phyloP scores from a whole-genome alignment of 2,329 filamentous ascomycete species.

The Metarhizium anisopliae region DNA sequence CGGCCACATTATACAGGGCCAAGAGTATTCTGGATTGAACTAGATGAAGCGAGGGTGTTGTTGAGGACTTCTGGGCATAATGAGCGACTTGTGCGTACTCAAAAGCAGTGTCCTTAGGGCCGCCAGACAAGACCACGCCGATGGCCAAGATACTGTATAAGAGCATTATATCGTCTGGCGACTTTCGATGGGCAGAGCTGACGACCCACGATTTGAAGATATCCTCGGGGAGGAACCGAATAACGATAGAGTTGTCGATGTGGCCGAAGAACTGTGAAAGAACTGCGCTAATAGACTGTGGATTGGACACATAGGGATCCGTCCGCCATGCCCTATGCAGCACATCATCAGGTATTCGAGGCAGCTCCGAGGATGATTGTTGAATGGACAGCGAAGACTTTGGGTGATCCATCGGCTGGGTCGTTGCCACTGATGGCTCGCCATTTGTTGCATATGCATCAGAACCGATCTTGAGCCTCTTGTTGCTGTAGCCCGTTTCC shows the following conservation, averaged over 20 bases:
- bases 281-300: constrained; percentile 28
- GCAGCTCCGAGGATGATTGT: constrained; percentile 28
- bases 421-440: constrained; percentile 21
- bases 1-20: too few species aligned
- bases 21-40: too few species aligned
- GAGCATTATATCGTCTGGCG: too few species aligned
- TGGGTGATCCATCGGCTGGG: constrained; percentile 26
- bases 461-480: constrained; percentile 34
- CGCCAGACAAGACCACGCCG: too few species aligned
- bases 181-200: too few species aligned
- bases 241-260: constrained; percentile 30
- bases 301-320: constrained; percentile 37
- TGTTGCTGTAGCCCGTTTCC: constrained; percentile 18
- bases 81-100: too few species aligned
- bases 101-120: too few species aligned
- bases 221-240: constrained; percentile 32
- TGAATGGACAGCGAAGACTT: constrained; percentile 29
- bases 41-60: too few species aligned
- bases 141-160: too few species aligned
- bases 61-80: too few species aligned
- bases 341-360: constrained; percentile 40
- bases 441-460: constrained; percentile 32
- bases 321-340: constrained; percentile 40
- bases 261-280: constrained; percentile 34
- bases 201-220: constrained; percentile 29